Evolutionary conservation across 495 filamentous ascomycete species (phyloP).

Genomic region (Hyaloscypha hepaticicola): DNA sequence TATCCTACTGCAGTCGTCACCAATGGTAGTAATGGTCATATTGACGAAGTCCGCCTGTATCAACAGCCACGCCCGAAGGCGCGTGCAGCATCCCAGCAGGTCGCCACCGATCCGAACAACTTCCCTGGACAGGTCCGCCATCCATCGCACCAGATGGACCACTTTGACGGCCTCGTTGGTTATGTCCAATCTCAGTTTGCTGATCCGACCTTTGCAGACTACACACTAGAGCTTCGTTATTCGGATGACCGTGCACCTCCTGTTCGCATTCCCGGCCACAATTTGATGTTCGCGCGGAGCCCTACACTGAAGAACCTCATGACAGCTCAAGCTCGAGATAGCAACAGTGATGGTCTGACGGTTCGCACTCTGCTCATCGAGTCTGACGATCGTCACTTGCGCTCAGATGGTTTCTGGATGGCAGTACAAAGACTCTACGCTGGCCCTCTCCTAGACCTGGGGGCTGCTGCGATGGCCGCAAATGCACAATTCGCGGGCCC

Average conservation of each 20-base stretch:
- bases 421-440: constrained; percentile 51
- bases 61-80: constrained; percentile 31
- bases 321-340: constrained; percentile 21
- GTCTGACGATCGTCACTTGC: constrained; percentile 47
- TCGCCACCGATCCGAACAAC: constrained; percentile 1
- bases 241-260: constrained; percentile 38
- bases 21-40: constrained; percentile 36
- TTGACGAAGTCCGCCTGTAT: constrained; percentile 35
- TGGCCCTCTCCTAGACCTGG: constrained; percentile 38
- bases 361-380: constrained; percentile 42
- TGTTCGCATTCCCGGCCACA: constrained; percentile 47
- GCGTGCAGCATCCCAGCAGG: constrained; percentile 6
- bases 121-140: constrained; percentile 20
- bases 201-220: constrained; percentile 46
- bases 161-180: constrained; percentile 40
- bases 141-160: constrained; percentile 24
- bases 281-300: constrained; percentile 52
- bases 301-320: constrained; percentile 41
- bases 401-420: constrained; percentile 47
- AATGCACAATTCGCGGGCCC: constrained; percentile 18
- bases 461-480: constrained; percentile 17
- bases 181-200: constrained; percentile 42
- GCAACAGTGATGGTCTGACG: constrained; percentile 27
- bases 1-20: constrained; percentile 33
- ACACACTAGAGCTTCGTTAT: constrained; percentile 46